Evolutionary conservation across 495 filamentous ascomycete genomes (phyloP), one percentile per base, ranked within the genome.

Genomic region (Xylona heveae): DNA sequence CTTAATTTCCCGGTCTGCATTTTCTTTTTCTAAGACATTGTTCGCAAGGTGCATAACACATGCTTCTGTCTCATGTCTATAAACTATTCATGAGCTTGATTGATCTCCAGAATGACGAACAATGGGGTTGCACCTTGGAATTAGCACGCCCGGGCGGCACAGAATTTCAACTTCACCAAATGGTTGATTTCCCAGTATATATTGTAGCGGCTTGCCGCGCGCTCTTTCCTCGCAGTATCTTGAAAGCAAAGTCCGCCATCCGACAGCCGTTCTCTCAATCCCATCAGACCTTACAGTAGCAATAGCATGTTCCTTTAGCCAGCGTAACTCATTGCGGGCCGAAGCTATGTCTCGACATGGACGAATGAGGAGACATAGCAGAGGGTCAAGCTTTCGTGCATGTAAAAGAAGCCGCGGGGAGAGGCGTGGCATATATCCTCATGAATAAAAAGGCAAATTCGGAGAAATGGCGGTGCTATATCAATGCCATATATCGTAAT

Each of bases 111-210:
- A n/a, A n/a, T n/a, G n/a, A n/a, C n/a, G n/a, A n/a, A 19, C 4
- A n/a, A 4, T 17, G 22, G 36, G 36, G 21, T 42, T 28, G 6
- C 21, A 82, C 68, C 84, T 61, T 19, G 85, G 85, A 39, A 97
- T 92, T 27, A 97, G 49, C 1, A 93, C 83, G 0, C 77, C 78
- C 9, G 55, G 62, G 22, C 53, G 50, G 41, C 81, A 91, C 24
- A 61, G 51, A n/a, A 97, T 78, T 24, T 84, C 72, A 8, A 93
- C 50, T 2, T 71, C 55, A 0, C 83, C 84, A 46, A 97, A 94
- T 8, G 78, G 84, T 45, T 95, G 84, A 10, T 70, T 69, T 0
- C 83, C 83, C 3, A 97, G 58, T 7, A 94, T 64, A 44, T 94
- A 97, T 45, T 95, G 88, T 5, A 97, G 54, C 0, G 88, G 88